Base-by-base conservation (phyloP, 1,284 basidiomycete species). In the Schizopora paradoxa region DNA sequence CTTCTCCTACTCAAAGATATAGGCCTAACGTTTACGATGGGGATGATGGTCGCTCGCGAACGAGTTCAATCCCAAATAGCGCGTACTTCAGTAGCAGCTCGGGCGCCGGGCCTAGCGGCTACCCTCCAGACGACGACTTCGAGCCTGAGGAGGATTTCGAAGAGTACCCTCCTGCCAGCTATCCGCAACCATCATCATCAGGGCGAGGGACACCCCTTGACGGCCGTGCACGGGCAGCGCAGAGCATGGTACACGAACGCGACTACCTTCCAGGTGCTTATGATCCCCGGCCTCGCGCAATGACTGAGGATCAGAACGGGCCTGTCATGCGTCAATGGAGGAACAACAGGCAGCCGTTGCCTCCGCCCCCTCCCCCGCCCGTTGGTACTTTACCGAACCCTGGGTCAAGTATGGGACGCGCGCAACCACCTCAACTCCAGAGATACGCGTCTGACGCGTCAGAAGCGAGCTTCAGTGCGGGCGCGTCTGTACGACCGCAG, bases 61-160 rank as follows among this genome's bases (percentile, higher is more conserved):
- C 42, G 6, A 54, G 55, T 65, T 2, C 61, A 59, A 13, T 61
- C 60, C 41, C 54, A 18, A 53, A 52, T 28, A 52, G 54, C 23
- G 40, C 32, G 10, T 56, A 53, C 16, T 73, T 71, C 28, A 21
- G 27, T 16, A 25, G 11, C 6, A 26, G 27, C 11, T 37, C 36
- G 50, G 60, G 60, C 21, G 51, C 58, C 48, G 78, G 77, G 2
- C 72, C 77, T 1, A 69, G 73, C 37, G 79, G 77, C 22, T 78
- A 82, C 57, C 73, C 75, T n/a, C 73, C 75, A 4, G 65, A 79
- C 49, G 75, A 82, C 41, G 82, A 79, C 7, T 82, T 83, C 54
- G 82, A 84, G 43, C 65, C 66, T 3, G 85, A 86, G 27, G 83
- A 87, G 48, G 86, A 88, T 2, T 77, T 69, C 47, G 85, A 87